A percentile compares a stretch with the other conserved stretches of the same genome.
Evolutionary conservation across 352 stramenopile genomes (phyloP).

Genomic region (Peronospora belbahrii): DNA sequence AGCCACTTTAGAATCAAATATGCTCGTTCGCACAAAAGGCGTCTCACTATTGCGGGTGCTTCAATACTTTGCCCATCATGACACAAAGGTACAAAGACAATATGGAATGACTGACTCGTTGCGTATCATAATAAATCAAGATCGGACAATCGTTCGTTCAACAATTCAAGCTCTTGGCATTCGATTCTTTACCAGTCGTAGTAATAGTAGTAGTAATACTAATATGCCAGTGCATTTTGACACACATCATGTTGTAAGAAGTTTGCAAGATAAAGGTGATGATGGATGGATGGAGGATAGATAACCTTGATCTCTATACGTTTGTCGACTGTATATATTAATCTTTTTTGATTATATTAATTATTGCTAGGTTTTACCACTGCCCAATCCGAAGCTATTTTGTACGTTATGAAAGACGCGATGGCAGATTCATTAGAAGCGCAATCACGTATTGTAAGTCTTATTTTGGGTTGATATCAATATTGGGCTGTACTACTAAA

Average conservation of each 20-base stretch:
- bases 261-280: conserved; percentile 71
- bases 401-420: conserved; percentile 74
- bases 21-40: conserved; percentile 9
- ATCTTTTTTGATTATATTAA: no score
- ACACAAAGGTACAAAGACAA: neutral
- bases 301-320: no score
- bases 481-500: no score
- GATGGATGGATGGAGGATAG: no score
- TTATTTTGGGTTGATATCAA: no score
- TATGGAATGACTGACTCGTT: neutral
- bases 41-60: conserved; percentile 1
- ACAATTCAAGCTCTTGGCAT: conserved; percentile 9
- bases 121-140: neutral
- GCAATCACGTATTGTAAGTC: conserved; percentile 58
- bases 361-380: conserved; percentile 69
- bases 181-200: conserved; percentile 16
- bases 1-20: conserved; percentile 7
- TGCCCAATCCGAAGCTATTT: conserved; percentile 66
- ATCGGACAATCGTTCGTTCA: neutral
- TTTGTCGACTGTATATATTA: no score
- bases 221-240: conserved; percentile 28
- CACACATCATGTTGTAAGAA: conserved; percentile 70
- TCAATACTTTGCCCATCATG: no score
- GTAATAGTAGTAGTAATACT: conserved; percentile 4
- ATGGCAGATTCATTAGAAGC: conserved; percentile 73